These are phyloP conservation scores for Gonium pectorale DNA, from an alignment of 139 green algal species.

Conservation along the genomic window DNA sequence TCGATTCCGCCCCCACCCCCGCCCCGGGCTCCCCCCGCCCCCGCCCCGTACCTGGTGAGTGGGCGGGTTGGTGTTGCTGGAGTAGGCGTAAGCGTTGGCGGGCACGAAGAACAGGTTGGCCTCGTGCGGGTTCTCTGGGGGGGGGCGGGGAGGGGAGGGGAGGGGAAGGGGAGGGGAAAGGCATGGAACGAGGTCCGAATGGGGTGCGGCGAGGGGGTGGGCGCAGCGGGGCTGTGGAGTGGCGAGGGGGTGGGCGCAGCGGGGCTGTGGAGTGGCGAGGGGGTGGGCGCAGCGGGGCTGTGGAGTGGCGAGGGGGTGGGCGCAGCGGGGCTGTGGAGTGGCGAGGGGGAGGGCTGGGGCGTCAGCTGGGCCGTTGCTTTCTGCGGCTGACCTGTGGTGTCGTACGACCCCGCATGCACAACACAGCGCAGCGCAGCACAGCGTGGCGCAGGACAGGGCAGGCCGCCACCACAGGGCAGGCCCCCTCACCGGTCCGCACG, in stretches of 20 bases:
- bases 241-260: no score
- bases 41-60: conserved; percentile 31
- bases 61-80: conserved; percentile 44
- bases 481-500: conserved; percentile 52
- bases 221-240: background rate
- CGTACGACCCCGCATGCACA: no score
- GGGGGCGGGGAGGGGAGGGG: background rate
- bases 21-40: background rate
- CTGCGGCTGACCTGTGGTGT: no score
- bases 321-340: background rate
- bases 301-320: background rate
- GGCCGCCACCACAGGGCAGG: no score
- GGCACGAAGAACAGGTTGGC: conserved; percentile 62
- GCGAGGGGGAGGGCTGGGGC: background rate
- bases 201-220: background rate
- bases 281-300: background rate
- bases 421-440: no score
- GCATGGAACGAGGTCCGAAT: background rate
- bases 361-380: background rate
- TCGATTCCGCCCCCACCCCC: no score
- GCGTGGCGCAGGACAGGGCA: no score
- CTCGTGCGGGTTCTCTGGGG: conserved; percentile 29
- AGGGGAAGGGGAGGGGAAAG: background rate
- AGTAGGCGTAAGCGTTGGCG: conserved; percentile 54
- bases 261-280: background rate